Conservation (phyloP, 345 rosid species). For the Citrus australasica region DNA sequence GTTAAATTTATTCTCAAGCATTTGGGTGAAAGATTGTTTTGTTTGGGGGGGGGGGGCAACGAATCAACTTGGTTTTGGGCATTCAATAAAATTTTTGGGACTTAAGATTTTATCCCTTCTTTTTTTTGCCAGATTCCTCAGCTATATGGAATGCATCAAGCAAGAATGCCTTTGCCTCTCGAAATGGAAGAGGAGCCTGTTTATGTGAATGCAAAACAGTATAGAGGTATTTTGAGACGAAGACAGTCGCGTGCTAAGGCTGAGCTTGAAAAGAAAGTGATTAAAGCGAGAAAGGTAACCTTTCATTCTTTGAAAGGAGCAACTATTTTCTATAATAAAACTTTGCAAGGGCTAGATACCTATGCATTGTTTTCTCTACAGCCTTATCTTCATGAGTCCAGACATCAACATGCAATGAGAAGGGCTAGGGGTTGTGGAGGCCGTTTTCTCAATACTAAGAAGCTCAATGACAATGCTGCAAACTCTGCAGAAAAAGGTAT, state of each 20-base stretch:
- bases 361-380: conserved; percentile 23
- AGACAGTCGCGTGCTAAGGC: conserved; percentile 71
- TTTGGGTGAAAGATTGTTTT: neutral
- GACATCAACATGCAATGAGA: conserved; percentile 75
- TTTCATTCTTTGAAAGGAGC: neutral
- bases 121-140: conserved; percentile 33
- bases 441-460: conserved; percentile 59
- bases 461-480: conserved; percentile 23
- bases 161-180: conserved; percentile 67
- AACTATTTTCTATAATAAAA: neutral
- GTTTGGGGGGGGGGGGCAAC: no score
- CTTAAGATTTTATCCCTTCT: neutral
- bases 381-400: conserved; percentile 82
- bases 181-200: conserved; percentile 75
- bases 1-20: neutral
- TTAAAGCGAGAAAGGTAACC: conserved; percentile 60
- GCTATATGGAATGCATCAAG: conserved; percentile 45
- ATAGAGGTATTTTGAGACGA: conserved; percentile 64
- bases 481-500: conserved; percentile 22
- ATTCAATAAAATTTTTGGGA: neutral
- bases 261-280: conserved; percentile 53
- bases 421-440: conserved; percentile 76
- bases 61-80: neutral
- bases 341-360: neutral
- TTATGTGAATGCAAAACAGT: conserved; percentile 74